Percentiles rank a stretch among this genome's conserved stretches.
Evolutionary conservation across 441 rosid species (phyloP).

Genomic region (Biscutella laevigata): DNA sequence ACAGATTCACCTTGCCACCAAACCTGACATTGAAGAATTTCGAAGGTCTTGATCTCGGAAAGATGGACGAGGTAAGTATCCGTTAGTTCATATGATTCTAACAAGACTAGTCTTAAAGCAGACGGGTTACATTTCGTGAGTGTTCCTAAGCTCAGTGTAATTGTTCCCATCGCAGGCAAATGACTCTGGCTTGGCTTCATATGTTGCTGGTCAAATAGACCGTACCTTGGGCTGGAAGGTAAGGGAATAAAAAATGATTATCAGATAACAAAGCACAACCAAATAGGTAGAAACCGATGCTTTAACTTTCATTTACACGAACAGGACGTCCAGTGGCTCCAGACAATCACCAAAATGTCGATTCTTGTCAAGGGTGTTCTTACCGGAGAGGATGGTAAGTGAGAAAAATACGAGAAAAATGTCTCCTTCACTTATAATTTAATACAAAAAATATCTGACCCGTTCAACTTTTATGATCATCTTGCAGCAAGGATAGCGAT

Average conservation of each 20-base stretch:
- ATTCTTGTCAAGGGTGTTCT: conserved; percentile 87
- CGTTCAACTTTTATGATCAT: neutral
- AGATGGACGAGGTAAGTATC: conserved; percentile 69
- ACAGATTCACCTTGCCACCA: conserved; percentile 71
- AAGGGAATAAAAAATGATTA: neutral
- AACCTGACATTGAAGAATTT: conserved; percentile 74
- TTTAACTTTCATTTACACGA: conserved; percentile 8
- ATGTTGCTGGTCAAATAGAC: conserved; percentile 56
- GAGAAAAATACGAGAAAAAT: neutral
- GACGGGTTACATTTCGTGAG: neutral
- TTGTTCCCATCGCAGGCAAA: conserved; percentile 25
- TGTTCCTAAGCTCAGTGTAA: neutral
- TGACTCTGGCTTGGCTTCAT: conserved; percentile 51
- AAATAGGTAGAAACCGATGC: neutral
- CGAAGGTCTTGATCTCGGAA: conserved; percentile 78
- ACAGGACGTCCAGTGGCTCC: conserved; percentile 58
- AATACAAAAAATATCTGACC: neutral
- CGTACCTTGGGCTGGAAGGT: conserved; percentile 58
- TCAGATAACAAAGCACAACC: neutral
- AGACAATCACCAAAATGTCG: conserved; percentile 50
- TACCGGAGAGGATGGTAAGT: conserved; percentile 80
- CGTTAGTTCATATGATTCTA: too few relatives aligned
- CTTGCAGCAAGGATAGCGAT: conserved; percentile 70
- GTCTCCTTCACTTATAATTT: neutral
- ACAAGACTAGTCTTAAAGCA: neutral